phyloP scores from a whole-genome alignment of 805 yeast species.

The Brettanomyces bruxellensis region DNA sequence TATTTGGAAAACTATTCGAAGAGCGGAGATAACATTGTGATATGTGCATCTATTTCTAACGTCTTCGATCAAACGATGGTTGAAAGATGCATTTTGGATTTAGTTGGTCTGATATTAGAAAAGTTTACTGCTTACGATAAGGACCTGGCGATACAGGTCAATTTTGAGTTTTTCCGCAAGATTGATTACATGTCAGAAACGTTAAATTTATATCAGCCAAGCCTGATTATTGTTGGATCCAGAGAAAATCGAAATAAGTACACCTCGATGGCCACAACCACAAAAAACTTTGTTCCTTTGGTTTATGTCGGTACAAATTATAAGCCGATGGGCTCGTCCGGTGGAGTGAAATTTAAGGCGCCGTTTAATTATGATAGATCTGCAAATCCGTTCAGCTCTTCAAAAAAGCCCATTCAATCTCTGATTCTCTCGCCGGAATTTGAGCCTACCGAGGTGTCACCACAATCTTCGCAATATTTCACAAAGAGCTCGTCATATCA shows the following conservation, averaged over 20 bases:
- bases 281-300: constrained; percentile 18
- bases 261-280: constrained; percentile 17
- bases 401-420: too few species aligned
- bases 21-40: constrained; percentile 57
- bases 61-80: constrained; percentile 13
- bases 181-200: constrained; percentile 46
- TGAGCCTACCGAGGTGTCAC: too few species aligned
- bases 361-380: constrained; percentile 8
- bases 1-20: constrained; percentile 39
- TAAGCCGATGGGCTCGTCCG: constrained; percentile 3
- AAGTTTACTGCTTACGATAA: constrained; percentile 22
- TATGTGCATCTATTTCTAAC: constrained; percentile 26
- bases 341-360: constrained; percentile 14
- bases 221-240: constrained; percentile 36
- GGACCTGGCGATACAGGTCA: constrained; percentile 33
- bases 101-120: constrained; percentile 33
- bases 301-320: constrained; percentile 16
- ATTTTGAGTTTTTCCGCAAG: constrained; percentile 46
- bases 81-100: constrained; percentile 17
- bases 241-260: constrained; percentile 17
- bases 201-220: constrained; percentile 51
- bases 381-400: too few species aligned
- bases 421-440: too few species aligned
- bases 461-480: too few species aligned
- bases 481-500: too few species aligned